phyloP scores from a whole-genome alignment of 2,329 filamentous ascomycete genomes.

The Elsinoe necatrix region DNA sequence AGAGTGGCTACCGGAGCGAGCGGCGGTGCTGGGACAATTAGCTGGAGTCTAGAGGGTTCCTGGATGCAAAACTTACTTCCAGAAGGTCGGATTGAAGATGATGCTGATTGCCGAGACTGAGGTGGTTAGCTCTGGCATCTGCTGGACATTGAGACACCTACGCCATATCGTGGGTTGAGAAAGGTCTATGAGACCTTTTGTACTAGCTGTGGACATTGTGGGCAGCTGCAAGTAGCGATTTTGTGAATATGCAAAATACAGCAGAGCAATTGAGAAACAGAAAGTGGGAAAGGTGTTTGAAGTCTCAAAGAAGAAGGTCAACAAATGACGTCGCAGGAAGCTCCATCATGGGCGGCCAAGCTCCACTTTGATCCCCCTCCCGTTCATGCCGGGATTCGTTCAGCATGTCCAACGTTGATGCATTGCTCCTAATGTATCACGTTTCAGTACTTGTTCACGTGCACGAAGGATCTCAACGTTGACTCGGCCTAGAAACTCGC shows the following conservation, averaged over 20 bases:
- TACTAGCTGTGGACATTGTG: conserved; percentile 15
- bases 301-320: conserved; percentile 6
- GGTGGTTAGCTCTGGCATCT: conserved; percentile 20
- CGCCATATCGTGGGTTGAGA: conserved; percentile 41
- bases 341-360: conserved; percentile 3
- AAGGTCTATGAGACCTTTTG: conserved; percentile 32
- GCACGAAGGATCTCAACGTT: neutral
- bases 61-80: conserved; percentile 65
- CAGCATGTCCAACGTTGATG: neutral
- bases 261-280: neutral
- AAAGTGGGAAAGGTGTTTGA: conserved; percentile 8
- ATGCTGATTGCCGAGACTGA: conserved; percentile 74
- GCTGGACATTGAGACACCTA: conserved; percentile 26
- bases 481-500: conserved; percentile 7
- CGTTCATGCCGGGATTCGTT: neutral
- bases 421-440: neutral
- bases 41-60: neutral
- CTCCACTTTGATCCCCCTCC: conserved; percentile 3
- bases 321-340: conserved; percentile 13
- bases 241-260: neutral
- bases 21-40: conserved; percentile 56
- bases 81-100: conserved; percentile 96
- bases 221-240: neutral
- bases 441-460: neutral
- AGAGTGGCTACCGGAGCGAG: conserved; percentile 58